Percentiles rank a stretch among this genome's conserved stretches.
These are phyloP conservation scores for Tuber magnatum DNA, from an alignment of 495 filamentous ascomycete genomes.

Conservation along the genomic window DNA sequence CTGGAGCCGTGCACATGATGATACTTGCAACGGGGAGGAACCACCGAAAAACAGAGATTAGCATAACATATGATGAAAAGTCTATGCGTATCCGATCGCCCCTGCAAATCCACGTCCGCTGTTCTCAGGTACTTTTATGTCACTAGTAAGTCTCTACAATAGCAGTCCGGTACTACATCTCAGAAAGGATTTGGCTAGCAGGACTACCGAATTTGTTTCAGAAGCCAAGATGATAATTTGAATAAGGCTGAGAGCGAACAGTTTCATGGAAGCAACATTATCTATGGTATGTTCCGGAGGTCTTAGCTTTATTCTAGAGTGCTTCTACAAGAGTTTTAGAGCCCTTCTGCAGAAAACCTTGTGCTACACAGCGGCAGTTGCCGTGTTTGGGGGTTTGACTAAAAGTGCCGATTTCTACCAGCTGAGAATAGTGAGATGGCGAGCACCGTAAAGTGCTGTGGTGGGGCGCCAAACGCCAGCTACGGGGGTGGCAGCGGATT, in stretches of 20 bases:
- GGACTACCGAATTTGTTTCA: no score
- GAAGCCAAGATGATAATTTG: neutral
- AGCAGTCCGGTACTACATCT: neutral
- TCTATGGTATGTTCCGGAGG: neutral
- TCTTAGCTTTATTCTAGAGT: neutral
- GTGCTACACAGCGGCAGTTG: neutral
- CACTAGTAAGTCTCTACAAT: neutral
- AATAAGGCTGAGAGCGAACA: neutral
- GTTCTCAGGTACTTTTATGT: neutral
- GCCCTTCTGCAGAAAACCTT: neutral
- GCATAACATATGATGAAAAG: neutral
- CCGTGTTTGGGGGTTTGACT: neutral
- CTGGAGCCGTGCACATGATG: neutral
- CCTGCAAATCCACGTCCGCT: neutral
- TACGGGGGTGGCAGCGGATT: neutral
- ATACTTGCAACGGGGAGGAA: neutral
- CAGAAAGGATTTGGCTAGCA: neutral
- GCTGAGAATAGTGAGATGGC: neutral
- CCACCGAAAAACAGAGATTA: neutral
- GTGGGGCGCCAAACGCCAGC: neutral
- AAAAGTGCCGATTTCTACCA: neutral
- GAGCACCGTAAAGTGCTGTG: neutral
- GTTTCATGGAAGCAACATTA: neutral
- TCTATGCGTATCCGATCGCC: neutral
- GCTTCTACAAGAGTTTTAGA: neutral